Evolutionary conservation across 305 asterid genomes (phyloP).

Genomic region (Plantago coronopus): DNA sequence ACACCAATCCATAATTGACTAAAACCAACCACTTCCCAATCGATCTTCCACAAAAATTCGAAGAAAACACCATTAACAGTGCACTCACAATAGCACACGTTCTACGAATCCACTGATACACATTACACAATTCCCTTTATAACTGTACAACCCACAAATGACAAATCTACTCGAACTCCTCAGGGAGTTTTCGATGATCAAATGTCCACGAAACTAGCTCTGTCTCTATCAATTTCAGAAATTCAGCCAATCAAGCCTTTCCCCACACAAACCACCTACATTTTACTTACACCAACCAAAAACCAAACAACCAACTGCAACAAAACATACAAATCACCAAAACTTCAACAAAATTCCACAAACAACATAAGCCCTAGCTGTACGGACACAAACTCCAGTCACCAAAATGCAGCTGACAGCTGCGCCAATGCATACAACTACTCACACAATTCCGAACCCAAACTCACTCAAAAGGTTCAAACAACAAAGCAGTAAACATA

Average conservation of each 20-base stretch:
- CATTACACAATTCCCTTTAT: too few relatives aligned
- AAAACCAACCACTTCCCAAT: neutral
- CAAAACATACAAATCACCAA: constrained; percentile 4
- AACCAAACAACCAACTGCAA: neutral
- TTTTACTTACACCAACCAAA: neutral
- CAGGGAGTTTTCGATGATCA: too few relatives aligned
- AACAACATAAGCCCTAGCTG: constrained; percentile 13
- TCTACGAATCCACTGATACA: too few relatives aligned
- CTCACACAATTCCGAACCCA: constrained; percentile 14
- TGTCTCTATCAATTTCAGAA: neutral
- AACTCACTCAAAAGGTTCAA: neutral
- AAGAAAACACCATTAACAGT: neutral
- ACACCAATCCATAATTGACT: neutral
- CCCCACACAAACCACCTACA: neutral
- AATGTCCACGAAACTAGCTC: neutral
- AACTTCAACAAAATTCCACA: constrained; percentile 14
- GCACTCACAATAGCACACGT: neutral
- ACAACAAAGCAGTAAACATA: constrained; percentile 4
- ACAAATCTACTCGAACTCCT: too few relatives aligned
- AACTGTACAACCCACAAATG: too few relatives aligned
- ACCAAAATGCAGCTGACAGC: neutral
- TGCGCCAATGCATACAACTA: constrained; percentile 6
- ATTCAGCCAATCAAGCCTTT: neutral
- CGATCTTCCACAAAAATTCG: neutral
- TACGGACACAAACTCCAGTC: constrained; percentile 16